Evolutionary conservation across 139 green algal genomes (phyloP).

Genomic region (Nannochloris sp.): DNA sequence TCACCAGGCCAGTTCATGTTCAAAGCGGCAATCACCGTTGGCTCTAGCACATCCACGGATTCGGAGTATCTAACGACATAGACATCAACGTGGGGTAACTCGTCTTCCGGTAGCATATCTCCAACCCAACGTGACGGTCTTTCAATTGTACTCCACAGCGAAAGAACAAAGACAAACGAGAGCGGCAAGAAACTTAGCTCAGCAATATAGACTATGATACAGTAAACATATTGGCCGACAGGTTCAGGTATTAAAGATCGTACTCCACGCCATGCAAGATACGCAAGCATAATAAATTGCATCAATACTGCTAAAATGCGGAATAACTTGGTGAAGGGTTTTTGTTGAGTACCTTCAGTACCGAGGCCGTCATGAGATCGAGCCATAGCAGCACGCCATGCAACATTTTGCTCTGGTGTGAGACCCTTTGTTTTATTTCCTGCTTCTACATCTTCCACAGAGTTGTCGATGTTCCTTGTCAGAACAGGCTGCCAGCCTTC

Average conservation of each 20-base stretch:
- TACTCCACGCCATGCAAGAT: slow-evolving; percentile 20
- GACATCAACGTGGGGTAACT: neutral
- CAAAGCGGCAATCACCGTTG: slow-evolving; percentile 15
- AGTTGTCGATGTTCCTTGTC: too few species aligned
- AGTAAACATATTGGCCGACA: slow-evolving; percentile 14
- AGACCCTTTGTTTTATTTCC: too few species aligned
- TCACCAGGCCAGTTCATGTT: slow-evolving; percentile 17
- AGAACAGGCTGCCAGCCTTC: too few species aligned
- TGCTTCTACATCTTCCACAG: too few species aligned
- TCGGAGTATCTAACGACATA: slow-evolving; percentile 19
- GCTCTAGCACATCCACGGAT: slow-evolving; percentile 12
- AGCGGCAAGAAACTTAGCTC: neutral
- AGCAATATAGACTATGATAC: slow-evolving; percentile 10
- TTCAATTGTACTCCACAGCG: slow-evolving; percentile 1
- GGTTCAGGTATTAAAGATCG: slow-evolving; percentile 3
- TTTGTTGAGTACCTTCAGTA: slow-evolving; percentile 1
- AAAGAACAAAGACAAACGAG: neutral
- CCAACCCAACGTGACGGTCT: neutral
- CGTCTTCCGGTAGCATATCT: slow-evolving; percentile 8
- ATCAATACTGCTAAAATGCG: slow-evolving; percentile 1
- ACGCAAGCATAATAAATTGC: neutral
- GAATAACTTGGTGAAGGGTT: neutral
- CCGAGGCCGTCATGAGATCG: neutral
- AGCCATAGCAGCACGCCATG: too few species aligned
- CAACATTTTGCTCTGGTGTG: too few species aligned